Evolutionary conservation across 176 grass and related monocot genomes (phyloP), one percentile per base, ranked within the genome.

Genomic region (Musa itinerans): DNA sequence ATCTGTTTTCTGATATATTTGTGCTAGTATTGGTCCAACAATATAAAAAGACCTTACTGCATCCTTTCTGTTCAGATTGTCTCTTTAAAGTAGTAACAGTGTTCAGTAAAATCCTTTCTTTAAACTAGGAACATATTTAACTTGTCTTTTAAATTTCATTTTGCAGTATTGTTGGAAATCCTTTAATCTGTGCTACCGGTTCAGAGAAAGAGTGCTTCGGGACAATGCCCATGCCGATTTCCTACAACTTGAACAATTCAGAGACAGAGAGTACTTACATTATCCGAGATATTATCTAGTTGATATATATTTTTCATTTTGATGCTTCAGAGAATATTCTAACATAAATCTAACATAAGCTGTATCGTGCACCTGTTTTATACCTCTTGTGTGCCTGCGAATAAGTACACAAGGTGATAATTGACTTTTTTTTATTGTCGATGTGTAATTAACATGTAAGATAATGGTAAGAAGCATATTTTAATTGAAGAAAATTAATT

Each of bases 161-260:
- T 43, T 87, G 76, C 90, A 98, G 95, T 83, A 84, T 98, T 82
- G 95, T 98, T 66, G 95, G 95, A 49, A 98, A 98, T 82, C 95
- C 96, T 67, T 87, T 99, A 63, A 91, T 99, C 43, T 99, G 96
- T 15, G 77, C 77, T 19, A 73, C 89, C 13, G 84, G 74, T 27
- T 76, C 52, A 10, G 83, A 95, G 54, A 79, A 89, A 76, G 88
- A 89, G 70, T 99, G 96, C 79, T 94, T 81, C 9, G 89, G 91
- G 52, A 92, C 82, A 22, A 86, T 72, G 12, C 89, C 81, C 2
- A 86, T 99, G 83, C 86, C 95, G 22, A 54, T 84, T 55, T 75
- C 86, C 62, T 92, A 92, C 84, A 92, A 87, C 67, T 83, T 99
- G 29, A 91, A 66, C 24, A 67, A 56, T 77, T 89, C 88, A 67